Evolutionary conservation across 2,329 filamentous ascomycete species (phyloP).

Genomic region (Paraphoma chrysanthemicola): DNA sequence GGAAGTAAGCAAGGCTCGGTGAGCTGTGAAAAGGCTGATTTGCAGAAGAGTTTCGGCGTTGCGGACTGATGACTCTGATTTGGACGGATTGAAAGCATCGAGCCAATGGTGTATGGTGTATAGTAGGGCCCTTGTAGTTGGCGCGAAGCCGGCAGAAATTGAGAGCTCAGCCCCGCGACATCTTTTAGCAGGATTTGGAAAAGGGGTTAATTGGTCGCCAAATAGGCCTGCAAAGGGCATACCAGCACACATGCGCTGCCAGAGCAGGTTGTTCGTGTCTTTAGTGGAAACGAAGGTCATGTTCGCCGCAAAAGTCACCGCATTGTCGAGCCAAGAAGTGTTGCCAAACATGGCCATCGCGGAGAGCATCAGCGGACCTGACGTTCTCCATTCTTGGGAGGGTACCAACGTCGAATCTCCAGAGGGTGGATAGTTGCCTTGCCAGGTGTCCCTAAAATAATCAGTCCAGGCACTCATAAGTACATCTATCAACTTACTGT

Average conservation of each 20-base stretch:
- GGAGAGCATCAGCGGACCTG: neutral
- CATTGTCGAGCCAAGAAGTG: neutral
- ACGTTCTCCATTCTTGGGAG: neutral
- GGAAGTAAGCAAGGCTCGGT: neutral
- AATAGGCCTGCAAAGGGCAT: neutral
- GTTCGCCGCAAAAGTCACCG: neutral
- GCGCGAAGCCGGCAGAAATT: neutral
- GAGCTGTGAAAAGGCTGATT: neutral
- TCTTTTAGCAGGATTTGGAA: neutral
- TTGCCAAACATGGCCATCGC: slow-evolving; percentile 3
- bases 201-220: neutral
- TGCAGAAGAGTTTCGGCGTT: neutral
- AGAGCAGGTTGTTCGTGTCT: too few species aligned
- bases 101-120: neutral
- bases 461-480: neutral
- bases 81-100: neutral
- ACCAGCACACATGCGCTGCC: neutral
- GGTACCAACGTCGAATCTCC: neutral
- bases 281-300: too few species aligned
- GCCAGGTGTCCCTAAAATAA: neutral
- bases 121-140: neutral
- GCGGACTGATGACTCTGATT: neutral
- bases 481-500: neutral
- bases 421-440: neutral
- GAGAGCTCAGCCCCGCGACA: neutral